Evolutionary conservation across 108 stramenopile species (phyloP).

Genomic region (Cyclotella cryptica): DNA sequence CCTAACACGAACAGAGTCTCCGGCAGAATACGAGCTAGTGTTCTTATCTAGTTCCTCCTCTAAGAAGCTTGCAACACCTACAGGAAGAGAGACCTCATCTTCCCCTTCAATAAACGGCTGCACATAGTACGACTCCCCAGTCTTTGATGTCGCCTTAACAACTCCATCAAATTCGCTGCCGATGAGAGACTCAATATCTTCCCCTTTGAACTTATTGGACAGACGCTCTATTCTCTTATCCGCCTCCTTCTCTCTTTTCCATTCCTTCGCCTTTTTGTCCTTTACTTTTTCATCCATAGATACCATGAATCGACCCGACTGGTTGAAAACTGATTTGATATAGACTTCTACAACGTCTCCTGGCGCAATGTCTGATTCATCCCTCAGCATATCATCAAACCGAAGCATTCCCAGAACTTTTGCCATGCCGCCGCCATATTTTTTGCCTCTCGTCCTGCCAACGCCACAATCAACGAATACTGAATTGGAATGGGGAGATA

Average conservation of each 20-base stretch:
- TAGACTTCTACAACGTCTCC: conserved; percentile 79
- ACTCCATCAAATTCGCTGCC: conserved; percentile 72
- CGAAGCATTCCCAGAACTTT: conserved; percentile 73
- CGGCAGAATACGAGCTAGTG: conserved; percentile 40
- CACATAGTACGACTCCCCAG: conserved; percentile 85
- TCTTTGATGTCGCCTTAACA: conserved; percentile 79
- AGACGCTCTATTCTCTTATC: conserved; percentile 50
- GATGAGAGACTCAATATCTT: conserved; percentile 46
- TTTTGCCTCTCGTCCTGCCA: conserved; percentile 54
- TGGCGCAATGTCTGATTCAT: conserved; percentile 47
- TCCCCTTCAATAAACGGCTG: conserved; percentile 58
- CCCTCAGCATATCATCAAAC: conserved; percentile 60
- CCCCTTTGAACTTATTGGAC: conserved; percentile 52
- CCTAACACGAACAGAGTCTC: conserved; percentile 72
- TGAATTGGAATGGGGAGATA: conserved; percentile 60
- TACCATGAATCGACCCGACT: conserved; percentile 76
- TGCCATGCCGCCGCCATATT: conserved; percentile 51
- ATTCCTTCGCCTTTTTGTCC: conserved; percentile 67
- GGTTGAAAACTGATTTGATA: conserved; percentile 73
- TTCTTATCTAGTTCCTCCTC: conserved; percentile 8
- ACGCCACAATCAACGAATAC: conserved; percentile 83
- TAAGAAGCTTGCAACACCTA: conserved; percentile 66
- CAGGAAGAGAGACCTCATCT: conserved; percentile 54
- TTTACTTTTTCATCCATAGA: conserved; percentile 67
- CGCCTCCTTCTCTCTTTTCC: conserved; percentile 50